Percentiles rank a stretch among this genome's conserved stretches.
Evolutionary conservation across 139 green algal species (phyloP).

Genomic region (Raphidocelis subcapitata): DNA sequence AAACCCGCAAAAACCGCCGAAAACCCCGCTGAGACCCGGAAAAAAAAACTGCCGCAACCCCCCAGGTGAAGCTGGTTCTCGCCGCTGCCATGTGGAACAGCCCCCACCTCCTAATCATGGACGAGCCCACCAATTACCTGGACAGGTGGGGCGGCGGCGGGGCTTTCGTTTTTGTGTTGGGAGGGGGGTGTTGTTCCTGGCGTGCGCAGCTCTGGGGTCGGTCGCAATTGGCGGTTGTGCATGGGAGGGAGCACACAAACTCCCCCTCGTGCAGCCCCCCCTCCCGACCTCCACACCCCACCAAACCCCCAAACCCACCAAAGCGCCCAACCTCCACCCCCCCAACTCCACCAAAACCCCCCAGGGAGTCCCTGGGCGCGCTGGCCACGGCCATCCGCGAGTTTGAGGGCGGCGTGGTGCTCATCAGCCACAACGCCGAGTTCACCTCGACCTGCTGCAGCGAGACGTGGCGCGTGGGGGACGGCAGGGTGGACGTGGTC

Average conservation of each 20-base stretch:
- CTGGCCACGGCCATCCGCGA: slow-evolving; percentile 77
- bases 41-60: too few species aligned
- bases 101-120: slow-evolving; percentile 87
- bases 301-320: too few species aligned
- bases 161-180: too few species aligned
- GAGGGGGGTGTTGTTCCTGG: too few species aligned
- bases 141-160: slow-evolving; percentile 52
- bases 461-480: slow-evolving; percentile 24
- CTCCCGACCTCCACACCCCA: too few species aligned
- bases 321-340: too few species aligned
- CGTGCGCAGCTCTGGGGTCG: too few species aligned
- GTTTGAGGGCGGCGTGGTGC: slow-evolving; percentile 83
- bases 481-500: slow-evolving; percentile 2
- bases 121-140: slow-evolving; percentile 93
- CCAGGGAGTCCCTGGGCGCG: slow-evolving; percentile 80
- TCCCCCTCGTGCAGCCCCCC: neutral
- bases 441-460: slow-evolving; percentile 24
- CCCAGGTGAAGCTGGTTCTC: slow-evolving; percentile 87
- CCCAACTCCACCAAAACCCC: neutral
- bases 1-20: neutral
- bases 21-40: too few species aligned
- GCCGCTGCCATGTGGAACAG: slow-evolving; percentile 80
- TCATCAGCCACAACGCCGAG: slow-evolving; percentile 81
- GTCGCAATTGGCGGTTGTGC: neutral
- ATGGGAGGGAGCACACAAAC: neutral